Base-by-base conservation (phyloP, 2,329 filamentous ascomycete species). In the Paraconiothyrium brasiliense region DNA sequence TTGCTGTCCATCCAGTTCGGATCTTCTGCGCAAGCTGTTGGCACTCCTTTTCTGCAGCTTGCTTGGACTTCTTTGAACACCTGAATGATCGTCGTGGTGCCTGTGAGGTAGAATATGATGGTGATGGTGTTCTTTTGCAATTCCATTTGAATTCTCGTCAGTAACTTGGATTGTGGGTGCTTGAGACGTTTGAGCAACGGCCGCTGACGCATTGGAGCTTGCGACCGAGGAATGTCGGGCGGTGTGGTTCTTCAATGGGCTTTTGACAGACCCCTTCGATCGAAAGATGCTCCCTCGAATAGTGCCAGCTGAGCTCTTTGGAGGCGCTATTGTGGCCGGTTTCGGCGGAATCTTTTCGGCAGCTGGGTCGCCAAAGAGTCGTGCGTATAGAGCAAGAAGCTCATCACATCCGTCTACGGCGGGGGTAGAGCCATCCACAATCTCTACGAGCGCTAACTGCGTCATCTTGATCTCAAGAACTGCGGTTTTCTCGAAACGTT, bases 381-480 rank as follows among this genome's bases (percentile, higher is more conserved):
- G 86, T 3, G 89, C 87, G 74, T 95, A 99, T 0, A 98, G 83
- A 16, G 88, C 88, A 22, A 99, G 82, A 43, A 99, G 84, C 77
- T 97, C 93, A 66, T 92, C 89, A 74, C 92, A 94, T 62, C 91
- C 90, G 74, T 97, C 97, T 54, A 98, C 92, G 20, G 95, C 94
- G 59, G 90, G 87, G 60, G 92, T 90, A 0, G 93, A 89, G 0
- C 93, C 93, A 74, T 97, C 93, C 3, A 92, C 82, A 16, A 95
- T 82, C 78, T 98, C 94, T 3, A 95, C 79, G 22, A 99, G 85
- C 4, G 91, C 86, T 62, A 99, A 83, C 72, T 98, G 94, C 11
- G 94, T 97, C 87, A 98, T 97, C 78, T 97, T 97, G 63, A 97
- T 89, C 77, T 98, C 92, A n/a, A 99, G 80, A 46, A 99, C 90